Percentiles rank a stretch among this genome's conserved stretches.
Evolutionary conservation across 129 eudicot species (phyloP).

Genomic region (Flaveria brownii): DNA sequence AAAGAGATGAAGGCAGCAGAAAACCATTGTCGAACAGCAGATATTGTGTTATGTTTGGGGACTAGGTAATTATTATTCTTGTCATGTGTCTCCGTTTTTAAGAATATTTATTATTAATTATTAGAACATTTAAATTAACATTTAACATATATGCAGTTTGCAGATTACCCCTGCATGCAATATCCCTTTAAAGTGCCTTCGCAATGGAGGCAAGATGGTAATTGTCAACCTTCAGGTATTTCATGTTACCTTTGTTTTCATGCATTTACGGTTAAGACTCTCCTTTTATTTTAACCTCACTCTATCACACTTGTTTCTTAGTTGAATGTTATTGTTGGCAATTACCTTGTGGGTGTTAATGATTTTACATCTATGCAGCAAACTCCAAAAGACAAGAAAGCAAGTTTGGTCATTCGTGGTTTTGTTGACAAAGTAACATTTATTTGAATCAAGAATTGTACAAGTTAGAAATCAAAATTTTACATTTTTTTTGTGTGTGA

Average conservation of each 20-base stretch:
- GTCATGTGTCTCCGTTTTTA: neutral
- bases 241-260: conserved; percentile 7
- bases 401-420: conserved; percentile 68
- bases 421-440: conserved; percentile 67
- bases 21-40: conserved; percentile 62
- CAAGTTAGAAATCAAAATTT: neutral
- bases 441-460: conserved; percentile 14
- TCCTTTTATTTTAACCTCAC: neutral
- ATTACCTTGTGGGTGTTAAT: conserved; percentile 16
- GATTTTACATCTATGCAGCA: conserved; percentile 40
- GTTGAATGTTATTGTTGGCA: conserved; percentile 3
- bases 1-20: conserved; percentile 60
- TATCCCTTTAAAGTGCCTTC: conserved; percentile 61
- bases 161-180: conserved; percentile 90
- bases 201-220: conserved; percentile 63
- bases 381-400: conserved; percentile 81
- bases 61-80: conserved; percentile 47
- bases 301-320: neutral
- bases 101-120: neutral
- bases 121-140: neutral
- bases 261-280: neutral
- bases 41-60: conserved; percentile 62
- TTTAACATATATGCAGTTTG: conserved; percentile 51
- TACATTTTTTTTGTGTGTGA: neutral
- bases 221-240: conserved; percentile 86